Evolutionary conservation across 2,329 filamentous ascomycete genomes (phyloP).

Genomic region (Monosporascus sp.): DNA sequence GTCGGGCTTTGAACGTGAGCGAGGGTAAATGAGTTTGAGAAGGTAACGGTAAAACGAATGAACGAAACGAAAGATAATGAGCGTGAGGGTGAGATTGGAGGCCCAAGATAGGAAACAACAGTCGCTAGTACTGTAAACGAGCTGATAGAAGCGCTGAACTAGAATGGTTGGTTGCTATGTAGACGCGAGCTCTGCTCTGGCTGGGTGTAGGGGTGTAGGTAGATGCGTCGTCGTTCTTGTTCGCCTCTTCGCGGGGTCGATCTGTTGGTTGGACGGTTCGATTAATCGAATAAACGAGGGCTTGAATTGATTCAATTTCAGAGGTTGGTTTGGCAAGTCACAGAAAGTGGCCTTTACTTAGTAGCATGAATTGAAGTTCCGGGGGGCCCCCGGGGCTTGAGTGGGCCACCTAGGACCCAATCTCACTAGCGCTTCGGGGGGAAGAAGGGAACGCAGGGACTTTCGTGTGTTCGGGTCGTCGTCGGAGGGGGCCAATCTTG

Average conservation of each 20-base stretch:
- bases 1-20: background rate
- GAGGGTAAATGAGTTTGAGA: background rate
- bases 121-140: no score
- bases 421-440: slow-evolving; percentile 34
- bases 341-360: background rate
- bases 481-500: slow-evolving; percentile 13
- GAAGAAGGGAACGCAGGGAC: background rate
- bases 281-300: slow-evolving; percentile 13
- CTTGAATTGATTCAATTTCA: slow-evolving; percentile 13
- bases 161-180: no score
- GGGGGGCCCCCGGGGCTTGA: slow-evolving; percentile 17
- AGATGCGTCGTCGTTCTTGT: background rate
- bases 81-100: background rate
- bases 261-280: slow-evolving; percentile 17
- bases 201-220: background rate
- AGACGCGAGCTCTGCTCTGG: no score
- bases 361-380: slow-evolving; percentile 23
- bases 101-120: no score
- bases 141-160: no score
- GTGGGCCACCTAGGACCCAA: slow-evolving; percentile 20
- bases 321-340: slow-evolving; percentile 7
- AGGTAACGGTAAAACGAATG: background rate
- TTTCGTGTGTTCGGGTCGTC: slow-evolving; percentile 6
- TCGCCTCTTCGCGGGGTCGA: slow-evolving; percentile 1
- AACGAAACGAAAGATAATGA: background rate